Evolutionary conservation across 176 grass and related monocot genomes (phyloP).

Genomic region (barley (Hordeum vulgare)): MorexV3_pseudomolecules_assembly NC_058518.1:371626617-371627116

Average conservation of each 20-base stretch:
- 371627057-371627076: constrained; percentile 68
- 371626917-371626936: constrained; percentile 81
- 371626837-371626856: constrained; percentile 55
- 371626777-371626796: background rate
- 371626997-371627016: constrained; percentile 52
- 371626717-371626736: background rate
- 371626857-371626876: constrained; percentile 61
- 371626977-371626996: constrained; percentile 42
- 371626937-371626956: constrained; percentile 53
- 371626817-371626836: constrained; percentile 83
- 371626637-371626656: background rate
- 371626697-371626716: background rate
- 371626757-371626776: background rate
- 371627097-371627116: constrained; percentile 64
- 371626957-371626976: constrained; percentile 39
- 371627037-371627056: constrained; percentile 76
- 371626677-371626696: background rate
- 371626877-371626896: constrained; percentile 69
- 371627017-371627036: constrained; percentile 57
- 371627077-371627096: constrained; percentile 60
- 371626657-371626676: background rate
- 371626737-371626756: background rate
- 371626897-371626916: constrained; percentile 53
- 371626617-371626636: background rate
- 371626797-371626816: background rate